Conservation (phyloP, 1,284 basidiomycete species). For the Trichosporon sp. region DNA sequence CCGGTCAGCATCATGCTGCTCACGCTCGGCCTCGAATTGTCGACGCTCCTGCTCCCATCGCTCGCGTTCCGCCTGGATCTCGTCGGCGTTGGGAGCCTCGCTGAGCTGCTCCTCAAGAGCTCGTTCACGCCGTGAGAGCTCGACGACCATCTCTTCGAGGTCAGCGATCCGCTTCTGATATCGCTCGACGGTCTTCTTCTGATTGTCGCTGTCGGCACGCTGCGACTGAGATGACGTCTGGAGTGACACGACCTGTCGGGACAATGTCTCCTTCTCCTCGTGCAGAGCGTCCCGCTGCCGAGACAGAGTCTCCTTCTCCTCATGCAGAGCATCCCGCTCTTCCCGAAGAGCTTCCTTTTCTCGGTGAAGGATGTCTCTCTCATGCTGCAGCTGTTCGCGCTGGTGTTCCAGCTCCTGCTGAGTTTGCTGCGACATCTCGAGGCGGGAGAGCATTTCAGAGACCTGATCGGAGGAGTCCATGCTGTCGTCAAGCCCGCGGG, state of each 20-base stretch:
- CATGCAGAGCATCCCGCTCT: background rate
- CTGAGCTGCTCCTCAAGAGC: constrained; percentile 31
- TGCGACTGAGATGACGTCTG: background rate
- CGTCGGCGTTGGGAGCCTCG: constrained; percentile 7
- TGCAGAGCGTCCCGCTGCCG: background rate
- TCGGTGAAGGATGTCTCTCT: background rate
- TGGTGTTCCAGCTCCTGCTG: background rate
- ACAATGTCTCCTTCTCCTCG: background rate
- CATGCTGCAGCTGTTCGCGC: background rate
- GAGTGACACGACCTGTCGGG: background rate
- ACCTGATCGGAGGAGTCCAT: background rate
- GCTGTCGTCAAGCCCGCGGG: background rate
- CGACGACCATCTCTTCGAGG: constrained; percentile 40
- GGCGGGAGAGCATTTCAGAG: background rate
- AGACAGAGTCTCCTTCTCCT: background rate
- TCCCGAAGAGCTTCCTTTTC: background rate
- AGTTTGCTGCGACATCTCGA: background rate
- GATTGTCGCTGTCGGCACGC: background rate
- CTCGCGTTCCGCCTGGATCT: constrained; percentile 57
- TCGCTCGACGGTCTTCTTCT: background rate
- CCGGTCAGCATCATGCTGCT: constrained; percentile 8
- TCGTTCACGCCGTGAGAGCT: constrained; percentile 37
- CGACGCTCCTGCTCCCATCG: constrained; percentile 26
- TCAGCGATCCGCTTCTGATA: constrained; percentile 25
- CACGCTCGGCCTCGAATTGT: constrained; percentile 3